Evolutionary conservation across 352 stramenopile species (phyloP).

Genomic region (Peronospora destructor): DNA sequence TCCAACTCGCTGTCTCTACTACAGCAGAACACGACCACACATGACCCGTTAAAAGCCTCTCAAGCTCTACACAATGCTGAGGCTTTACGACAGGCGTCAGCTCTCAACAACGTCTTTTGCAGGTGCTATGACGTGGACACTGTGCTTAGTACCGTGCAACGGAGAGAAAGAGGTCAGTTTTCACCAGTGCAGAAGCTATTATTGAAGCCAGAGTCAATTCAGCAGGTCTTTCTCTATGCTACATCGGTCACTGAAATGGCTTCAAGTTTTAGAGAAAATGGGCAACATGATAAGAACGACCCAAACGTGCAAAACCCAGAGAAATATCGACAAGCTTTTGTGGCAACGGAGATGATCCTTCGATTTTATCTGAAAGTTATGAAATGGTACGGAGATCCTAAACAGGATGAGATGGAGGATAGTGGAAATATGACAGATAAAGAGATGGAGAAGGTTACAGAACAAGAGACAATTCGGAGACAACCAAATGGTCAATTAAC

Average conservation of each 20-base stretch:
- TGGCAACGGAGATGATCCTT: constrained; percentile 70
- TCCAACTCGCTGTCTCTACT: constrained; percentile 29
- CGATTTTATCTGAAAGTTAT: constrained; percentile 70
- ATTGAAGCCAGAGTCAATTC: constrained; percentile 50
- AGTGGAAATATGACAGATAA: constrained; percentile 5
- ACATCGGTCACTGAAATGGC: constrained; percentile 28
- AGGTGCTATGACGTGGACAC: constrained; percentile 70
- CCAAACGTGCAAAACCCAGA: constrained; percentile 25
- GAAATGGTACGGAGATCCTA: constrained; percentile 58
- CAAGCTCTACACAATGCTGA: constrained; percentile 71
- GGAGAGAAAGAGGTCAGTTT: constrained; percentile 45
- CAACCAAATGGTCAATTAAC: constrained; percentile 1
- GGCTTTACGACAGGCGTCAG: constrained; percentile 45
- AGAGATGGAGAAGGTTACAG: constrained; percentile 1
- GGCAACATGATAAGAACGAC: constrained; percentile 10
- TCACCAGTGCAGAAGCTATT: constrained; percentile 63
- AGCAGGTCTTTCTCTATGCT: constrained; percentile 56
- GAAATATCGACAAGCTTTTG: constrained; percentile 46
- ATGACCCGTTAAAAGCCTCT: constrained; percentile 55
- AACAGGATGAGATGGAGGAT: constrained; percentile 9
- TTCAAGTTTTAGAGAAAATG: constrained; percentile 1
- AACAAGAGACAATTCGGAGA: background rate
- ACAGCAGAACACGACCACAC: constrained; percentile 29
- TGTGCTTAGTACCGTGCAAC: constrained; percentile 51
- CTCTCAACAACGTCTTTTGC: constrained; percentile 72